Evolutionary conservation across 2,329 filamentous ascomycete species (phyloP).

Genomic region (Ophiocordyceps camponoti-floridani): DNA sequence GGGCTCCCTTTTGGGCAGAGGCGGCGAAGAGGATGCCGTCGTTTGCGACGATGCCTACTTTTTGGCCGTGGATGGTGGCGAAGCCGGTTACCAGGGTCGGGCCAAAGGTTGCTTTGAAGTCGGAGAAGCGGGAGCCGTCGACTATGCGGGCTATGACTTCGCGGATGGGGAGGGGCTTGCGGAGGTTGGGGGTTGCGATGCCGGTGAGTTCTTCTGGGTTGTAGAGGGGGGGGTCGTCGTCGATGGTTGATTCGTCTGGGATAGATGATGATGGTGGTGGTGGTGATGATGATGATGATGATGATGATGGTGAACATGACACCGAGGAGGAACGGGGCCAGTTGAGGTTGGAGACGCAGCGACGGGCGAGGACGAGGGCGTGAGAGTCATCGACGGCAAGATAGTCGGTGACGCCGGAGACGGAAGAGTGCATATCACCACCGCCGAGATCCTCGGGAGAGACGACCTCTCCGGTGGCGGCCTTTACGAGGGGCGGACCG

Average conservation of each 20-base stretch:
- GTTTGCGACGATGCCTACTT: conserved; percentile 86
- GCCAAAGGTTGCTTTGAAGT: conserved; percentile 90
- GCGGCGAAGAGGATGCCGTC: conserved; percentile 89
- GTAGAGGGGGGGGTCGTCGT: conserved; percentile 52
- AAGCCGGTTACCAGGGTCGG: conserved; percentile 84
- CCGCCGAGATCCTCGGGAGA: conserved; percentile 82
- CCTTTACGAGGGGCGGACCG: conserved; percentile 85
- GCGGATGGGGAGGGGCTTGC: conserved; percentile 67
- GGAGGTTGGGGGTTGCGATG: conserved; percentile 79
- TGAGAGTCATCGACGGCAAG: conserved; percentile 89
- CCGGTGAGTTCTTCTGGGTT: conserved; percentile 65
- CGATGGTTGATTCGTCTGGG: not conserved
- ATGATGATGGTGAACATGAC: conserved; percentile 64
- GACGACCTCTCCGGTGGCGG: conserved; percentile 84
- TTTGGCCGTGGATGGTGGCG: conserved; percentile 74
- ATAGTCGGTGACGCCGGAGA: conserved; percentile 90
- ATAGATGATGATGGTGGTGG: conserved; percentile 50
- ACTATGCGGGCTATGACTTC: conserved; percentile 89
- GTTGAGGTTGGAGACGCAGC: conserved; percentile 78
- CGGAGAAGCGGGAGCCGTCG: conserved; percentile 74
- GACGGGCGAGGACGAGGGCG: conserved; percentile 66
- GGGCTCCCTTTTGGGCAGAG: conserved; percentile 79
- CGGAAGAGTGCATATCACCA: conserved; percentile 72
- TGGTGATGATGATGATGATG: too few relatives aligned
- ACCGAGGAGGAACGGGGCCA: conserved; percentile 42